A percentile compares a stretch with the other conserved stretches of the same genome.
phyloP scores from a whole-genome alignment of 2,329 filamentous ascomycete species.

The Aureobasidium lini region DNA sequence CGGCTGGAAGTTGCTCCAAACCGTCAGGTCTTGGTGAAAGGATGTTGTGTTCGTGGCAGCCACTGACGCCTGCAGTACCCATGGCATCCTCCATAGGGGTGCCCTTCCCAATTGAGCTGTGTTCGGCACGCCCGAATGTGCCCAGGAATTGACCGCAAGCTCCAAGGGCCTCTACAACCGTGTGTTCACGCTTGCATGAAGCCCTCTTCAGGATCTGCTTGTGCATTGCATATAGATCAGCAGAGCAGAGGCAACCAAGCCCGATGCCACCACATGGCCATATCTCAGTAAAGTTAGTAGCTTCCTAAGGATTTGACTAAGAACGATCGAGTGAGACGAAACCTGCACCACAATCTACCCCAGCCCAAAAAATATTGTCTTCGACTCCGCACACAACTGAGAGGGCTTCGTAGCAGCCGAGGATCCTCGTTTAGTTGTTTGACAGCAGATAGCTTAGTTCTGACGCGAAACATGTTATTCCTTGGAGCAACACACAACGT shows the following conservation, averaged over 20 bases:
- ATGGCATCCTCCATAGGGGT: background rate
- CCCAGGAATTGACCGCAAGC: background rate
- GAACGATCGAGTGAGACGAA: background rate
- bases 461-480: background rate
- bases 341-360: background rate
- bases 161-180: background rate
- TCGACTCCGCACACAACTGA: background rate
- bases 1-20: background rate
- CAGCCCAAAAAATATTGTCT: background rate
- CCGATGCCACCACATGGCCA: background rate
- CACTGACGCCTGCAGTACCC: slow-evolving; percentile 1
- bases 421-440: background rate
- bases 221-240: background rate
- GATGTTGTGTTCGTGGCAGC: background rate
- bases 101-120: background rate
- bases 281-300: background rate
- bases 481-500: background rate
- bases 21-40: background rate
- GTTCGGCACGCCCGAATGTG: background rate
- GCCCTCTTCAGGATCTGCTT: background rate
- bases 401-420: background rate
- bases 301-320: background rate
- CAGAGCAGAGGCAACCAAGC: background rate
- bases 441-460: background rate
- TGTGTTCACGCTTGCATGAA: background rate